Evolutionary conservation across 257 asterid species (phyloP).

Genomic region (Linaria vulgaris): DNA sequence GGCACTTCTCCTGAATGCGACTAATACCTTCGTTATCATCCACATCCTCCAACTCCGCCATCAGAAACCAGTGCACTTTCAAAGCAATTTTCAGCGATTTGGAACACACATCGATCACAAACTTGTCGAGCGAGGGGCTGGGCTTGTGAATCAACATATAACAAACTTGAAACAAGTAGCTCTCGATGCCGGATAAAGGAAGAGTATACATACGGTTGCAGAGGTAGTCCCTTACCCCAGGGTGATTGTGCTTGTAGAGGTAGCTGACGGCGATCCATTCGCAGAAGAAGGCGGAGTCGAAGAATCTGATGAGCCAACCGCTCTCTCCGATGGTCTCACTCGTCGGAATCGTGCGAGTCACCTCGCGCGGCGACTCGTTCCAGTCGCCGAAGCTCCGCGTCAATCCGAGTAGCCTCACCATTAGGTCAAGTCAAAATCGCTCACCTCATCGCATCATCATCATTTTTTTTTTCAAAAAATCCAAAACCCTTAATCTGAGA

Average conservation of each 20-base stretch:
- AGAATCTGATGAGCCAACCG: constrained; percentile 92
- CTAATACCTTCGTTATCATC: constrained; percentile 92
- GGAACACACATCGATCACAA: constrained; percentile 80
- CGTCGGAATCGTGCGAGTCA: constrained; percentile 85
- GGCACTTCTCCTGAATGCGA: constrained; percentile 94
- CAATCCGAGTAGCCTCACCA: constrained; percentile 81
- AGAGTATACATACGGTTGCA: constrained; percentile 94
- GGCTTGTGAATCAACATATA: constrained; percentile 92
- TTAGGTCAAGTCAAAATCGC: constrained; percentile 57
- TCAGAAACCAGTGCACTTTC: constrained; percentile 89
- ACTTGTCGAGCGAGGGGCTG: constrained; percentile 89
- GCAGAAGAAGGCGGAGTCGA: constrained; percentile 85
- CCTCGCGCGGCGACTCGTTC: constrained; percentile 86
- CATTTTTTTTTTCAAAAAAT: constrained; percentile 21
- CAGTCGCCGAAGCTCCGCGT: constrained; percentile 69
- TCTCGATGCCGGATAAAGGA: constrained; percentile 83
- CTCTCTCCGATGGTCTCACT: constrained; percentile 80
- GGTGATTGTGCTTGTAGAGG: constrained; percentile 87
- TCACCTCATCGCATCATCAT: constrained; percentile 36
- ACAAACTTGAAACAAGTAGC: constrained; percentile 88
- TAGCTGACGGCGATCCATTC: constrained; percentile 98
- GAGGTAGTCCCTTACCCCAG: constrained; percentile 86
- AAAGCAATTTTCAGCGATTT: constrained; percentile 76
- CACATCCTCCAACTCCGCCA: constrained; percentile 91
- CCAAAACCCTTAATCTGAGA: constrained; percentile 47